phyloP scores from a whole-genome alignment of 1,284 basidiomycete genomes.

The Fistulinella staudtii region DNA sequence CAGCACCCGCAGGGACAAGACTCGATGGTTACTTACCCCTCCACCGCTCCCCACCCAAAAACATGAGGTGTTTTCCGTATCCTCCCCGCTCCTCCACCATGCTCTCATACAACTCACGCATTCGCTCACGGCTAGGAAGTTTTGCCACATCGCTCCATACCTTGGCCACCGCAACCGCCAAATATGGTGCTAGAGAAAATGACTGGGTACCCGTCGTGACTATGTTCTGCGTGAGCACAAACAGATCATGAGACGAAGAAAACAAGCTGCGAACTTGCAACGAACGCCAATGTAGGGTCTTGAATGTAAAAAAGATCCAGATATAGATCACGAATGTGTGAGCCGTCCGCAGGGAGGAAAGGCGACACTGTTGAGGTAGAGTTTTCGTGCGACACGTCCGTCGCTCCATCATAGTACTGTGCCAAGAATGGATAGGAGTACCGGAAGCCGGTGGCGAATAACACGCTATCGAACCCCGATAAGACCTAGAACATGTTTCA shows the following conservation, averaged over 20 bases:
- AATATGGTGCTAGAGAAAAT: conserved; percentile 1
- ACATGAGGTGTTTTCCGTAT: conserved; percentile 10
- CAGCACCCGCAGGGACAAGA: neutral
- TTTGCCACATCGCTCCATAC: conserved; percentile 16
- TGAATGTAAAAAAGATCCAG: conserved; percentile 14
- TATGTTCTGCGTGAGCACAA: neutral
- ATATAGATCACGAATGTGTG: conserved; percentile 17
- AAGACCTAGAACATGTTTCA: conserved; percentile 4
- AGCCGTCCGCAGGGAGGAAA: conserved; percentile 11
- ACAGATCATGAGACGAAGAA: neutral
- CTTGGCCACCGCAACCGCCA: conserved; percentile 15
- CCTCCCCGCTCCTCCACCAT: conserved; percentile 12
- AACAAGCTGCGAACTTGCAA: conserved; percentile 5
- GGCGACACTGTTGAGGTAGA: conserved; percentile 2
- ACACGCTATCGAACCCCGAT: conserved; percentile 11
- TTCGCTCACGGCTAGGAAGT: conserved; percentile 5
- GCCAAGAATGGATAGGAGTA: conserved; percentile 15
- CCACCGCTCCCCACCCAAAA: neutral
- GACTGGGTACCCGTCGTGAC: neutral
- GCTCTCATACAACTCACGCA: conserved; percentile 2
- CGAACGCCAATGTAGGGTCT: conserved; percentile 19
- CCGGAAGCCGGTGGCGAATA: conserved; percentile 13
- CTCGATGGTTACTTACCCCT: conserved; percentile 4
- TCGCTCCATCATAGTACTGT: conserved; percentile 12
- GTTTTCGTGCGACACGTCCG: neutral